These are phyloP conservation scores for Zea mays DNA, from an alignment of 176 grass and related monocot species.

Conservation along the genomic window DNA sequence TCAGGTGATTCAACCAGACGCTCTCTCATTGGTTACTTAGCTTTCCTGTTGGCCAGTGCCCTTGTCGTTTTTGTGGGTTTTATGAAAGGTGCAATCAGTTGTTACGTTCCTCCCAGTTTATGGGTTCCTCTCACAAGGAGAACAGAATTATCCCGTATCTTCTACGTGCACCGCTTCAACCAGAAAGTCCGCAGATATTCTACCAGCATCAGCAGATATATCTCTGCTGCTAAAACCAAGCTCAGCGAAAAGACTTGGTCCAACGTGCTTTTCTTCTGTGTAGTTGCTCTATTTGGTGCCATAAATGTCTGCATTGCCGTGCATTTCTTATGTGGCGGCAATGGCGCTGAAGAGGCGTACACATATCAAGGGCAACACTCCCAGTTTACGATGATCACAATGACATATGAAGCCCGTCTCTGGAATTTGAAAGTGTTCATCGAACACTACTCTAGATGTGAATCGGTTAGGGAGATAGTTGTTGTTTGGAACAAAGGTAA, in stretches of 20 bases:
- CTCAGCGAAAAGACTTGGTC: slow-evolving; percentile 73
- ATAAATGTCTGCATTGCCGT: slow-evolving; percentile 73
- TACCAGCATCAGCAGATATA: slow-evolving; percentile 52
- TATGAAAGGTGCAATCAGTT: slow-evolving; percentile 63
- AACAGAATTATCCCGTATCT: slow-evolving; percentile 47
- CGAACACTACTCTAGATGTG: slow-evolving; percentile 91
- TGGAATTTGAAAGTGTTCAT: slow-evolving; percentile 96
- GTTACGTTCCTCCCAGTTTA: slow-evolving; percentile 48
- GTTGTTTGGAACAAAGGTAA: slow-evolving; percentile 98
- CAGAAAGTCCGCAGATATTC: slow-evolving; percentile 66
- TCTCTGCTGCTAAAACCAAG: slow-evolving; percentile 61
- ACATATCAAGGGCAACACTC: slow-evolving; percentile 69
- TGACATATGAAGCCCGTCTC: slow-evolving; percentile 94
- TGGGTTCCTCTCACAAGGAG: slow-evolving; percentile 52
- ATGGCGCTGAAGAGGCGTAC: slow-evolving; percentile 86
- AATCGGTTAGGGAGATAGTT: slow-evolving; percentile 92
- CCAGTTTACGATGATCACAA: slow-evolving; percentile 90
- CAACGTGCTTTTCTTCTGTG: slow-evolving; percentile 60
- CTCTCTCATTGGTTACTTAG: slow-evolving; percentile 62
- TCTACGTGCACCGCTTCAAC: slow-evolving; percentile 67
- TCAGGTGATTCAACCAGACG: slow-evolving; percentile 78
- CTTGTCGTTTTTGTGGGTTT: slow-evolving; percentile 66
- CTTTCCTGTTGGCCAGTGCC: slow-evolving; percentile 40
- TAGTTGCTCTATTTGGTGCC: slow-evolving; percentile 55
- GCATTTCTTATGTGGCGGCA: slow-evolving; percentile 75